Conservation (phyloP, 345 rosid genomes). For the Excoecaria agallocha region DNA sequence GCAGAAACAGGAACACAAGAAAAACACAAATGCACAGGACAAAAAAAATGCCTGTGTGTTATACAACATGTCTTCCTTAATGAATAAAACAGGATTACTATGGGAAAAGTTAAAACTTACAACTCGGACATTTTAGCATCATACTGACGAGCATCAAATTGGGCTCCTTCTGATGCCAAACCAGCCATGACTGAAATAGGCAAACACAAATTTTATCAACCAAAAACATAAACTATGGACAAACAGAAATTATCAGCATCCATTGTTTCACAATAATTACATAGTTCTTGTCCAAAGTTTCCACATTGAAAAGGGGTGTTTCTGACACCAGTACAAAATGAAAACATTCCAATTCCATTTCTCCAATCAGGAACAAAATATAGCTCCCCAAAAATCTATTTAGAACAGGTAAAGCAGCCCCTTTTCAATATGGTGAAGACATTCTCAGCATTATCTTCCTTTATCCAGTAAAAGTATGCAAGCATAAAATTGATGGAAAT, state of each 20-base stretch:
- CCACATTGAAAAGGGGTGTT: too few relatives aligned
- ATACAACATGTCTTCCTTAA: background rate
- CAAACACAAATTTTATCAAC: background rate
- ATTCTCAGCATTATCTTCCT: too few relatives aligned
- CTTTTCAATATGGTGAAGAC: too few relatives aligned
- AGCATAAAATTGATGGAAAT: too few relatives aligned
- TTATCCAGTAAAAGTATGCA: too few relatives aligned
- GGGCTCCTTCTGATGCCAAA: conserved; percentile 60
- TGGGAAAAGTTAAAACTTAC: conserved; percentile 36
- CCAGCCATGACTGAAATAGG: conserved; percentile 22
- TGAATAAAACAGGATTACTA: background rate
- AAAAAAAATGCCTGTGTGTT: background rate
- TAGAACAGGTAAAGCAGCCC: too few relatives aligned
- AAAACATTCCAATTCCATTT: background rate
- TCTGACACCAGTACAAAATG: too few relatives aligned
- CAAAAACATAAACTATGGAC: background rate
- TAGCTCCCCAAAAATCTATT: background rate
- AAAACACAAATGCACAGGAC: background rate
- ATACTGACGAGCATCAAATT: conserved; percentile 64
- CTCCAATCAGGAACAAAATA: background rate
- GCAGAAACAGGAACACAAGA: background rate
- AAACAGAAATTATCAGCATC: background rate
- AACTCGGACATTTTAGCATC: conserved; percentile 66
- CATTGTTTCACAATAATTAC: too few relatives aligned
- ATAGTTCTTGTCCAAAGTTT: too few relatives aligned